Evolutionary conservation across 331 rosid genomes (phyloP).

Genomic region (Malus hybrid): DNA sequence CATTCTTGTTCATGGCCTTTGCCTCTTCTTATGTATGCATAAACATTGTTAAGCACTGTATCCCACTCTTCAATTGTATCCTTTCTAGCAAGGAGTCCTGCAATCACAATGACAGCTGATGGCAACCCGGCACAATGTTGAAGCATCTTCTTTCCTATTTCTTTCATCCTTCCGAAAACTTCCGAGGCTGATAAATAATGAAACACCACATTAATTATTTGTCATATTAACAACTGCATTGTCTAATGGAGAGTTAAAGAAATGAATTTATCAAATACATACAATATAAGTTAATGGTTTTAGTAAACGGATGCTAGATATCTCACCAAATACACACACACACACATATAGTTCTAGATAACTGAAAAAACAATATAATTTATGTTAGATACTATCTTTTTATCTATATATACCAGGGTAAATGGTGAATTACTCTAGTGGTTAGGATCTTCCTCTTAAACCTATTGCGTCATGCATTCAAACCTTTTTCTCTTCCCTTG

Average conservation of each 20-base stretch:
- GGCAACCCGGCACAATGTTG: background rate
- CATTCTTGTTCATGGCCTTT: background rate
- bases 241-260: no score
- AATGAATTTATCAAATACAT: no score
- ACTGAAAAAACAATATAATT: background rate
- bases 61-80: background rate
- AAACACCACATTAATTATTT: background rate
- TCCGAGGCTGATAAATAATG: background rate
- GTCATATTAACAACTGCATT: background rate
- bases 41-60: background rate
- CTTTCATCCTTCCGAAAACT: background rate
- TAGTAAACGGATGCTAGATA: background rate
- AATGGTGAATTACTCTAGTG: no score
- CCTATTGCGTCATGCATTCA: background rate
- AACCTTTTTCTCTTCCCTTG: no score
- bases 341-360: background rate
- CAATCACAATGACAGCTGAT: background rate
- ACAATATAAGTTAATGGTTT: background rate
- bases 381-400: background rate
- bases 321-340: background rate
- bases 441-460: no score
- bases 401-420: no score
- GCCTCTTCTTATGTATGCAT: background rate
- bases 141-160: no score
- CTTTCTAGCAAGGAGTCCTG: background rate